A percentile compares a stretch with the other conserved stretches of the same genome.
These are phyloP conservation scores for Trichoderma hamatum DNA, from an alignment of 2,329 filamentous ascomycete species.

Conservation along the genomic window DNA sequence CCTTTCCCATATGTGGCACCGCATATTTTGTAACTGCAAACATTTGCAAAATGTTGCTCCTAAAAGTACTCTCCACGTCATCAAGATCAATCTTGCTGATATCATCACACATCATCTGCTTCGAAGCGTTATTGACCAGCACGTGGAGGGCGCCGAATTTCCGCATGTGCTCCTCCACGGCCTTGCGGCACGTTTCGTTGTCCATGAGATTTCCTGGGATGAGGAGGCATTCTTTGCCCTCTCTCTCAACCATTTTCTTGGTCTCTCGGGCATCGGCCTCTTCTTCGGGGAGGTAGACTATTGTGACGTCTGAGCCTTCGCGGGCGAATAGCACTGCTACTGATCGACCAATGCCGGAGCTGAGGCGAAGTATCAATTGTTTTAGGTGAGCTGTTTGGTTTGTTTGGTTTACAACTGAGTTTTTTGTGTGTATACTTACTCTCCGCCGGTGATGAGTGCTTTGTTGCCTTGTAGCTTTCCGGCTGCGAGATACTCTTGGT, in stretches of 20 bases:
- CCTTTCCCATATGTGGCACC: constrained; percentile 68
- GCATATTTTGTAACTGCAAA: constrained; percentile 81
- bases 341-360: constrained; percentile 71
- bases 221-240: constrained; percentile 67
- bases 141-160: constrained; percentile 73
- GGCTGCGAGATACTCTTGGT: constrained; percentile 67
- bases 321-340: constrained; percentile 77
- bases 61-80: constrained; percentile 74
- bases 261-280: constrained; percentile 76
- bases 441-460: constrained; percentile 79
- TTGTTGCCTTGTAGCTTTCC: constrained; percentile 76
- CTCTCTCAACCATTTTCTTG: constrained; percentile 67
- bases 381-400: not conserved
- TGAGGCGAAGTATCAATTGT: not conserved
- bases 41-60: constrained; percentile 80
- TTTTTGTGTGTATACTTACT: constrained; percentile 46
- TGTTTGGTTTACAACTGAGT: not conserved
- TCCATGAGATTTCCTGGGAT: constrained; percentile 66
- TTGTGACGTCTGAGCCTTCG: constrained; percentile 75
- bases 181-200: constrained; percentile 68
- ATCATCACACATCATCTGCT: constrained; percentile 21
- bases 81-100: constrained; percentile 42
- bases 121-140: constrained; percentile 71
- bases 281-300: constrained; percentile 75
- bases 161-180: constrained; percentile 67